Evolutionary conservation across 2,329 filamentous ascomycete species (phyloP).

Genomic region (Aspergillus texensis): DNA sequence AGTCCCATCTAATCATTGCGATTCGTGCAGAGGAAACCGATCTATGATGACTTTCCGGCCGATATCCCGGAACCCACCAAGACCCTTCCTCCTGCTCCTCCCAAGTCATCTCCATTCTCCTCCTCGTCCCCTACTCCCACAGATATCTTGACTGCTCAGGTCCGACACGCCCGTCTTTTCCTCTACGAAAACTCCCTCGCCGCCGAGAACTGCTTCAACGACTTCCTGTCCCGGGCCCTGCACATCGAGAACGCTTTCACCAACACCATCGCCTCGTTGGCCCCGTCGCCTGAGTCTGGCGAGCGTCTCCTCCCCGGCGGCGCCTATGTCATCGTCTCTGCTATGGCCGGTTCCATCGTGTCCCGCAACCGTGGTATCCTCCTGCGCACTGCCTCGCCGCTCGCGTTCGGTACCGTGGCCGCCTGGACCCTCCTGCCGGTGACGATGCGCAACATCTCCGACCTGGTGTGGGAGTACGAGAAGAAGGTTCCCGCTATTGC

Average conservation of each 20-base stretch:
- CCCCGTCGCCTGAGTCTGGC: constrained; percentile 79
- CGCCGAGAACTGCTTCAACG: constrained; percentile 82
- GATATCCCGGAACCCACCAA: constrained; percentile 32
- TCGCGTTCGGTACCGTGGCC: constrained; percentile 78
- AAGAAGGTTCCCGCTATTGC: constrained; percentile 81
- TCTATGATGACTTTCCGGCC: constrained; percentile 45
- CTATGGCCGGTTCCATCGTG: constrained; percentile 93
- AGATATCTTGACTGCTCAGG: constrained; percentile 81
- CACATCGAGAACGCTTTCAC: constrained; percentile 88
- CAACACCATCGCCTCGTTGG: constrained; percentile 82
- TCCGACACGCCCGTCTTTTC: constrained; percentile 77
- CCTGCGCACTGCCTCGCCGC: constrained; percentile 73
- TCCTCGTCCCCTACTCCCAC: constrained; percentile 71
- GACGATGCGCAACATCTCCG: constrained; percentile 85
- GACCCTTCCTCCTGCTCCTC: constrained; percentile 20
- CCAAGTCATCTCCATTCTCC: constrained; percentile 31
- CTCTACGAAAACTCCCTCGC: constrained; percentile 74
- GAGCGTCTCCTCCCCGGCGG: constrained; percentile 87
- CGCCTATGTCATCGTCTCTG: constrained; percentile 89
- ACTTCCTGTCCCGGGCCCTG: constrained; percentile 77
- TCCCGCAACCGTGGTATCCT: constrained; percentile 84
- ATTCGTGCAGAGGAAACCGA: constrained; percentile 42
- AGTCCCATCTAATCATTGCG: neutral
- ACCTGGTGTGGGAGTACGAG: constrained; percentile 91
- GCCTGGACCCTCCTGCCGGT: constrained; percentile 84